Percentiles rank a stretch among this genome's conserved stretches.
phyloP scores from a whole-genome alignment of 1,284 basidiomycete genomes.

The Kalmanozyma brasiliensis region DNA sequence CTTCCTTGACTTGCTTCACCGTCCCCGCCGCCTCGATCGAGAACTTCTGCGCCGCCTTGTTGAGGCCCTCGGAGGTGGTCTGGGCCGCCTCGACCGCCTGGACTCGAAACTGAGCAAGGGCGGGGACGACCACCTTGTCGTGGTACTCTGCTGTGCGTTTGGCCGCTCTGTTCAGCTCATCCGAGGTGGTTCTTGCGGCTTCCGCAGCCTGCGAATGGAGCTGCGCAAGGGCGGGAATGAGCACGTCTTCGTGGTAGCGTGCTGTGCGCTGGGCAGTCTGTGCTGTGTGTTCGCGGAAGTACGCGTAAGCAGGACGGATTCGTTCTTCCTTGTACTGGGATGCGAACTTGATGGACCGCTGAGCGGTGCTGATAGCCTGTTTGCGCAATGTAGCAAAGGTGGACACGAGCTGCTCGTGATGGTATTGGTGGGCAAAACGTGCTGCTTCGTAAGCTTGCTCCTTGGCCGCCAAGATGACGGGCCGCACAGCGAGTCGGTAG shows the following conservation, averaged over 20 bases:
- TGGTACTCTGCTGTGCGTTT: slow-evolving; percentile 15
- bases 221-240: background rate
- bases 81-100: slow-evolving; percentile 29
- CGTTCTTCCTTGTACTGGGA: slow-evolving; percentile 1
- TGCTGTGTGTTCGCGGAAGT: background rate
- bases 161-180: slow-evolving; percentile 2
- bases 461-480: slow-evolving; percentile 14
- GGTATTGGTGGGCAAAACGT: slow-evolving; percentile 22
- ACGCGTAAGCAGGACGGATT: slow-evolving; percentile 1
- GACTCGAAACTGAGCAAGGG: slow-evolving; percentile 7
- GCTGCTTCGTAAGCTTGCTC: slow-evolving; percentile 25
- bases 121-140: slow-evolving; percentile 20
- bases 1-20: slow-evolving; percentile 26
- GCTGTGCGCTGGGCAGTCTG: slow-evolving; percentile 1
- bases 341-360: slow-evolving; percentile 5
- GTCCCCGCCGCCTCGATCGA: slow-evolving; percentile 21
- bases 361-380: slow-evolving; percentile 16
- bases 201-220: background rate
- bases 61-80: slow-evolving; percentile 23
- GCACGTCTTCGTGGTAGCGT: background rate
- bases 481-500: slow-evolving; percentile 10
- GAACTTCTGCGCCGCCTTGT: slow-evolving; percentile 33
- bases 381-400: slow-evolving; percentile 21
- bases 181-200: slow-evolving; percentile 1
- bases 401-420: slow-evolving; percentile 18